Conservation (phyloP, 2,329 filamentous ascomycete species). For the Rhynchosporium agropyri region DNA sequence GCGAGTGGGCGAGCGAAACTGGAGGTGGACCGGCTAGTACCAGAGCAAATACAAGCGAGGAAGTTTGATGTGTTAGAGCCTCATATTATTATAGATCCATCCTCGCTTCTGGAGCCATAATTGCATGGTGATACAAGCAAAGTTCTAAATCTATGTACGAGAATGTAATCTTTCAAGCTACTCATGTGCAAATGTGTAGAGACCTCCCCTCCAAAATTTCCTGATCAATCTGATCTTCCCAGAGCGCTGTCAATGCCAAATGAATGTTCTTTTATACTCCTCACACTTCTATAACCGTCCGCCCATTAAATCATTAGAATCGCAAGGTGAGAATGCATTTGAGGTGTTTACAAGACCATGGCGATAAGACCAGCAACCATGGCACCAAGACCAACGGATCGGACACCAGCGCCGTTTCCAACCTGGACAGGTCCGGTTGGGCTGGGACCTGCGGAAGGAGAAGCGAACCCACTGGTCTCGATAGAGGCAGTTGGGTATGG, state of each 20-base stretch:
- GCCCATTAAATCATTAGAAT: slow-evolving; percentile 24
- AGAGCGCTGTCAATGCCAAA: slow-evolving; percentile 29
- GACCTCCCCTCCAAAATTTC: slow-evolving; percentile 30
- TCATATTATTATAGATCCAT: slow-evolving; percentile 4
- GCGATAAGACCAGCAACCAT: slow-evolving; percentile 35
- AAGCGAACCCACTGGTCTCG: slow-evolving; percentile 13
- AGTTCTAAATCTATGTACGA: slow-evolving; percentile 30
- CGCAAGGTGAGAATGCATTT: slow-evolving; percentile 19
- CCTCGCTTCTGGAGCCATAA: slow-evolving; percentile 12
- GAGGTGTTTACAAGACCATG: slow-evolving; percentile 34
- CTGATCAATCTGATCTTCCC: slow-evolving; percentile 22
- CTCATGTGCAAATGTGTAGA: slow-evolving; percentile 31
- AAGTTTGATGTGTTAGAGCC: not conserved
- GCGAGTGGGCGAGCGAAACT: too few relatives aligned
- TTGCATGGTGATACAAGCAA: slow-evolving; percentile 15
- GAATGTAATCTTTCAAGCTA: slow-evolving; percentile 32
- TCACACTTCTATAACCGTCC: slow-evolving; percentile 23
- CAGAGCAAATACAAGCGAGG: too few relatives aligned
- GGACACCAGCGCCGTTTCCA: slow-evolving; percentile 29
- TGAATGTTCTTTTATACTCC: slow-evolving; percentile 31
- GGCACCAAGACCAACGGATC: slow-evolving; percentile 33
- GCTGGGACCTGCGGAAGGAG: slow-evolving; percentile 18
- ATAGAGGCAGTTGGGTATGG: slow-evolving; percentile 16
- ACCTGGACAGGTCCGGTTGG: slow-evolving; percentile 26
- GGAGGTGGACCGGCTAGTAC: too few relatives aligned